Evolutionary conservation across 345 rosid genomes (phyloP).

Genomic region (Anacardium occidentale): DNA sequence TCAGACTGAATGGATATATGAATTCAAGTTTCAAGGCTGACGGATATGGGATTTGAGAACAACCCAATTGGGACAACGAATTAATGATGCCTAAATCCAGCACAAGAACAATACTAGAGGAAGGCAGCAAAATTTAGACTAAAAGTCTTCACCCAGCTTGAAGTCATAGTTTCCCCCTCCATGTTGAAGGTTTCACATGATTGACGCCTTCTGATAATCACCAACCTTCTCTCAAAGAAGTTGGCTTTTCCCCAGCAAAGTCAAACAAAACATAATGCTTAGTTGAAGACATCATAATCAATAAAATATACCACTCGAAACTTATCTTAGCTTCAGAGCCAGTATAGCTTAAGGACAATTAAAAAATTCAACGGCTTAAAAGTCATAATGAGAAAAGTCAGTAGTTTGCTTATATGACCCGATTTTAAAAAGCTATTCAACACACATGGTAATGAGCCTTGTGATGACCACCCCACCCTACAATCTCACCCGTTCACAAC

Average conservation of each 20-base stretch:
- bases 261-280: conserved; percentile 1
- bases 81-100: conserved; percentile 1
- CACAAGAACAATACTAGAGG: not conserved
- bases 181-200: conserved; percentile 72
- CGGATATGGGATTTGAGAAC: not conserved
- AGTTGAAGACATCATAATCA: conserved; percentile 1
- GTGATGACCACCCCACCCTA: not conserved
- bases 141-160: conserved; percentile 76
- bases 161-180: conserved; percentile 64
- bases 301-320: not conserved
- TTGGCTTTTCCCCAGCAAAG: conserved; percentile 73
- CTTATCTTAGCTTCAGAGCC: not conserved
- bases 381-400: not conserved
- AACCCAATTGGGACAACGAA: not conserved
- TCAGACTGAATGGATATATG: conserved; percentile 3
- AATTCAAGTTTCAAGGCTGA: not conserved
- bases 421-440: not conserved
- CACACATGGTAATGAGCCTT: not conserved
- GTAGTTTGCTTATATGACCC: not conserved
- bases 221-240: conserved; percentile 91
- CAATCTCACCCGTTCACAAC: not conserved
- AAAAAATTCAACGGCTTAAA: conserved; percentile 10
- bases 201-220: conserved; percentile 88
- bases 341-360: not conserved
- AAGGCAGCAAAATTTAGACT: conserved; percentile 17